phyloP scores from a whole-genome alignment of 2,329 filamentous ascomycete species.

The Trichophyton mentagrophytes region DNA sequence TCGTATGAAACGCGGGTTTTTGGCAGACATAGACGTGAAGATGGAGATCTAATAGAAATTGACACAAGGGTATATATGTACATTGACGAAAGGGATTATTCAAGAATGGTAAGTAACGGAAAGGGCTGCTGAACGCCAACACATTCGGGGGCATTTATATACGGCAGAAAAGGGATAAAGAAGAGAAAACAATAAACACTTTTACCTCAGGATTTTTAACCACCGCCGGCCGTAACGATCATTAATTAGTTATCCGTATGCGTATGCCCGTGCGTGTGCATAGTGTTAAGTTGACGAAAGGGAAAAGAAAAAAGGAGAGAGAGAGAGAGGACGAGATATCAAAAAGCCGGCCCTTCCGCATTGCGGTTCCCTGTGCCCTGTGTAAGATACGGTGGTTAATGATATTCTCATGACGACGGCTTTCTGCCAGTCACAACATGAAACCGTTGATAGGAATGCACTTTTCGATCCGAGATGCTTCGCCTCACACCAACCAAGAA shows the following conservation, averaged over 20 bases:
- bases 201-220: not conserved
- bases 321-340: not conserved
- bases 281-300: not conserved
- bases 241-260: not conserved
- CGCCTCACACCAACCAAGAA: slow-evolving; percentile 33
- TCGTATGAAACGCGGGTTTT: too few species aligned
- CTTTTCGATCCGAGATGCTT: slow-evolving; percentile 27
- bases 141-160: not conserved
- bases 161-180: not conserved
- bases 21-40: too few species aligned
- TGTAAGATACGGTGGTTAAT: not conserved
- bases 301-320: not conserved
- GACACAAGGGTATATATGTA: not conserved
- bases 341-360: not conserved
- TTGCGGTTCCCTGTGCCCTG: not conserved
- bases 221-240: not conserved
- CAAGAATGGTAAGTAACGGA: not conserved
- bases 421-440: slow-evolving; percentile 26
- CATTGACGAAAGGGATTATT: not conserved
- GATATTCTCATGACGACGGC: slow-evolving; percentile 6
- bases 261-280: not conserved
- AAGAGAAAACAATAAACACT: not conserved
- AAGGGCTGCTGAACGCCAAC: not conserved
- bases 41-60: not conserved
- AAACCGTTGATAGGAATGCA: slow-evolving; percentile 32